Conservation (phyloP, 768 basidiomycete species). For the Russula abietina region DNA sequence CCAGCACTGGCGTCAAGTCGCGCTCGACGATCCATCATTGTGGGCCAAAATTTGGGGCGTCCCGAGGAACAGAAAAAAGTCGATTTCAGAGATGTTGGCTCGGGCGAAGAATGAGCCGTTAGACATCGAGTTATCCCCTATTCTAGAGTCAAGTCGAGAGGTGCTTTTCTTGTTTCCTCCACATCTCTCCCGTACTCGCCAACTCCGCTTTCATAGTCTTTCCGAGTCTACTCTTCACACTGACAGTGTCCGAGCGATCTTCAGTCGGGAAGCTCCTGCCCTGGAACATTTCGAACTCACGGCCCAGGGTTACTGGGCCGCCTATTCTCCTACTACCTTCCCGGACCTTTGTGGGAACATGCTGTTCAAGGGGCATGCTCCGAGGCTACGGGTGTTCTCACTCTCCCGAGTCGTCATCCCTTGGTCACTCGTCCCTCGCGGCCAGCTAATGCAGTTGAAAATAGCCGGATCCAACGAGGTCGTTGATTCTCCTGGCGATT, state of each 20-base stretch:
- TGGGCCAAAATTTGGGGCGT: too few relatives aligned
- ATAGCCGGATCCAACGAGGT: not conserved
- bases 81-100: too few relatives aligned
- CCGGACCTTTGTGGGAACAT: not conserved
- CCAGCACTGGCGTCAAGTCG: slow-evolving; percentile 16
- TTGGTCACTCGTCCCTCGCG: slow-evolving; percentile 7
- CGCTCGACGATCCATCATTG: too few relatives aligned
- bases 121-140: too few relatives aligned
- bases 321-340: too few relatives aligned
- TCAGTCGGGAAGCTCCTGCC: too few relatives aligned
- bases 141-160: not conserved
- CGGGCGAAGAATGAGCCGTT: too few relatives aligned
- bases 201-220: not conserved
- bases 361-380: too few relatives aligned
- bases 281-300: slow-evolving; percentile 14
- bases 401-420: not conserved
- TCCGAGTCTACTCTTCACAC: not conserved
- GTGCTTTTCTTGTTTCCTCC: too few relatives aligned
- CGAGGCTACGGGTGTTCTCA: not conserved
- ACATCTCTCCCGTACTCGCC: too few relatives aligned
- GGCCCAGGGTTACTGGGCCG: too few relatives aligned
- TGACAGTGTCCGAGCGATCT: not conserved
- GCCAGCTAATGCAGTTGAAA: slow-evolving; percentile 3
- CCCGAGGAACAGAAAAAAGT: too few relatives aligned
- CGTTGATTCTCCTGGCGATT: not conserved